Conservation (phyloP, 345 rosid species). For the Ceriops zippeliana region DNA sequence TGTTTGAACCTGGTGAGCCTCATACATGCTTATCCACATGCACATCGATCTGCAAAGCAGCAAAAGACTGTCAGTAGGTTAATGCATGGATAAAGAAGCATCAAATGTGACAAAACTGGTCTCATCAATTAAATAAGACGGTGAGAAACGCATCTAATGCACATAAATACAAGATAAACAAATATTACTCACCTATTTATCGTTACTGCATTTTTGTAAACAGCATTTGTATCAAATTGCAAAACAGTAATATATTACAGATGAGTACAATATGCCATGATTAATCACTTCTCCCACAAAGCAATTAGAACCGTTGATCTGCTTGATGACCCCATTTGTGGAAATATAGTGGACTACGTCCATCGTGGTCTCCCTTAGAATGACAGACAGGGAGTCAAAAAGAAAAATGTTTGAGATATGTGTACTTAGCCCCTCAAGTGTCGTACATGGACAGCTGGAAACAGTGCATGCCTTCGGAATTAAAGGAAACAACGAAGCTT, state of each 20-base stretch:
- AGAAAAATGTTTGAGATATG: no score
- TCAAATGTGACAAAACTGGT: background rate
- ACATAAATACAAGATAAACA: no score
- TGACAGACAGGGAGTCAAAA: background rate
- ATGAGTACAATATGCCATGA: background rate
- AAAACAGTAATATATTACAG: no score
- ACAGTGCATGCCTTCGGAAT: background rate
- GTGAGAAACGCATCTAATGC: no score
- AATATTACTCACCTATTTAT: no score
- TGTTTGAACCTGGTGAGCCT: constrained; percentile 93
- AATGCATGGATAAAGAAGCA: background rate
- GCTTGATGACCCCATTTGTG: background rate
- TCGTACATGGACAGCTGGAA: no score
- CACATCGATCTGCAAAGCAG: constrained; percentile 60
- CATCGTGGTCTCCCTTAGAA: background rate
- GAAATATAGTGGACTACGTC: background rate
- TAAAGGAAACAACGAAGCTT: background rate
- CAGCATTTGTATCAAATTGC: no score
- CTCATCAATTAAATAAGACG: no score
- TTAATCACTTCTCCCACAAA: background rate
- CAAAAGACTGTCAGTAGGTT: background rate
- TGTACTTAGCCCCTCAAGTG: background rate
- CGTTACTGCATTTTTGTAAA: no score
- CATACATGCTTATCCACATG: constrained; percentile 99
- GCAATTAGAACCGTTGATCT: no score